Evolutionary conservation across 495 filamentous ascomycete genomes (phyloP), one percentile per base, ranked within the genome.

Genomic region (Aspergillus mulundensis): DNA sequence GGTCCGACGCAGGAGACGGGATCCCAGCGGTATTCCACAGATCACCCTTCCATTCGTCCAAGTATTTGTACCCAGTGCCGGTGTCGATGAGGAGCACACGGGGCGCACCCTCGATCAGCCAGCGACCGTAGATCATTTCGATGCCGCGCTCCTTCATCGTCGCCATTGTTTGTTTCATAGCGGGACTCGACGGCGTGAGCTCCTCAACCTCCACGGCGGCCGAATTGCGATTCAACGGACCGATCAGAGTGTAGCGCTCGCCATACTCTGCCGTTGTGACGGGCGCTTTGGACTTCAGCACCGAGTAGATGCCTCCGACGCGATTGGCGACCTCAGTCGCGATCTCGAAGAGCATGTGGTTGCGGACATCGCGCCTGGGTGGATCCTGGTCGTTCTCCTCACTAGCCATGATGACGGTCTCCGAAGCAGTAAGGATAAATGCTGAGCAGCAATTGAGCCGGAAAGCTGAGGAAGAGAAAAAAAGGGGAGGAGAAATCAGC

Each of bases 241-340:
- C 94, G 70, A 98, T 92, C 47, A 98, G 80, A 39, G 90, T 95
- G 74, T 98, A 98, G 54, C 90, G 84, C 53, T 96, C 90, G 63
- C 94, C 95, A 93, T 97, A 98, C 71, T 98, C 94, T 16, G 91
- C 91, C 0, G 94, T 96, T 24, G 94, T 98, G 46, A 98, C 93
- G 8, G 94, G 92, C 18, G 94, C 93, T 71, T 98, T 98, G 50
- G 94, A 98, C 75, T 98, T 98, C 67, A 98, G 84, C 50, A 98
- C 94, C 14, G 93, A 97, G 77, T 98, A 98, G 74, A 98, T 98
- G 59, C 94, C 94, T 66, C 94, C 94, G 54, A 98, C 94, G 75
- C 95, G 84, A 77, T 98, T 96, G 50, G 94, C 94, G 57, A 97
- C 94, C 67, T 98, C 94, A 15, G 94, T 97, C 28, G 94, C 91